Base-by-base conservation (phyloP, 2,329 filamentous ascomycete genomes). In the Cytospora piceae region DNA sequence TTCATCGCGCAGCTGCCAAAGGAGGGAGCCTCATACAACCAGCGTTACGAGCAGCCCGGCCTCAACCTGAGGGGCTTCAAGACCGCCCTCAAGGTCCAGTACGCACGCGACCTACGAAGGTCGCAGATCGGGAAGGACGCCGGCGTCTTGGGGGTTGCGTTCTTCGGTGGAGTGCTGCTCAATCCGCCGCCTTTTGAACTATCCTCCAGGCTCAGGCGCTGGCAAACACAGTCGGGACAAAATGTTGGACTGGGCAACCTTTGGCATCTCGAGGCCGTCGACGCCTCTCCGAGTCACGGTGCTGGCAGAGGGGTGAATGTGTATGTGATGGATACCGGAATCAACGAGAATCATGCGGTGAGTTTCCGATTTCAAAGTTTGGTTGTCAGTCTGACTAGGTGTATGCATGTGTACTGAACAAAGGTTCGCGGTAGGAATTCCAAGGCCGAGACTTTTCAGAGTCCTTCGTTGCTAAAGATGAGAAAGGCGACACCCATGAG, bases 1-100 rank as follows among this genome's bases (percentile, higher is more conserved):
- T 49, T 49, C 46, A 24, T 49, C 46, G 46, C 46, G 11, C n/a
- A 49, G 46, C 22, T 49, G n/a, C 46, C 46, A 49, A 49, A 49
- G 8, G 22, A 49, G 46, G 46, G 46, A 22, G 46, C 46, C 5
- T 49, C 46, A 14, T 8, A 49, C 11, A 49, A 49, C 46, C 46
- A 49, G 46, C 46, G 46, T 9, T 49, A 49, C n/a, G 46, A 49
- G 46, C 46, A 49, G 46, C 46, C 46, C 22, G 9, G 46, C n/a
- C 8, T 49, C 46, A 24, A 49, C 11, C 46, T 49, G 9, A 49
- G 46, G 46, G 46, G 46, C 46, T 49, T n/a, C 46, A 49, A 49
- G 46, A 49, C 46, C n/a, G 46, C n/a, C n/a, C 46, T 49, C n/a
- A 9, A 49, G 9, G 46, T 20, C 46, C 46, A 49, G 46, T 49